phyloP scores from a whole-genome alignment of 202 grass and related monocot genomes.

The Hordeum pubiflorum region DNA sequence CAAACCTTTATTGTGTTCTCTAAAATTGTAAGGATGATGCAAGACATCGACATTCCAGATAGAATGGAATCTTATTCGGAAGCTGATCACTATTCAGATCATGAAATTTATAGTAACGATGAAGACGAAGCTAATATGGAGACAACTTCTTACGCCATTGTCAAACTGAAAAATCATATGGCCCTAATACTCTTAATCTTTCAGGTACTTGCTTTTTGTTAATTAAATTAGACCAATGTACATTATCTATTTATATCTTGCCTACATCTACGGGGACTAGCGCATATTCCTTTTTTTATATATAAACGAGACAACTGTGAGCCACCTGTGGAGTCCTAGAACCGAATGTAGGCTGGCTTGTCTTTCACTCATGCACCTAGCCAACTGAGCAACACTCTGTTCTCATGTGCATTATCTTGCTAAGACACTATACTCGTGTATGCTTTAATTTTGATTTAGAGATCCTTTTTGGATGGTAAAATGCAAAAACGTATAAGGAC shows the following conservation, averaged over 20 bases:
- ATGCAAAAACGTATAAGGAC: neutral
- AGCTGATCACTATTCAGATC: conserved; percentile 74
- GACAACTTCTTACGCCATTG: conserved; percentile 82
- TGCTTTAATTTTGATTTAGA: neutral
- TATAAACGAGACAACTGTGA: neutral
- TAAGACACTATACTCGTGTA: neutral
- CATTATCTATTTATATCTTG: neutral
- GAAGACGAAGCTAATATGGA: conserved; percentile 98
- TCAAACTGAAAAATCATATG: conserved; percentile 88
- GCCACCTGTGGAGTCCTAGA: neutral
- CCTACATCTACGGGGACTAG: neutral
- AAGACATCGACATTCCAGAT: conserved; percentile 85
- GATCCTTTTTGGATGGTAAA: neutral
- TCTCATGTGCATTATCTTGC: conserved; percentile 18
- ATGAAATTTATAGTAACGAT: conserved; percentile 63
- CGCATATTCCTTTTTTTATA: neutral
- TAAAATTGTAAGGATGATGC: conserved; percentile 84
- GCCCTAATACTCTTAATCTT: conserved; percentile 57
- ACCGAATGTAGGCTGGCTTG: neutral
- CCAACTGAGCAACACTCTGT: neutral
- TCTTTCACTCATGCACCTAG: neutral
- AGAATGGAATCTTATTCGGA: conserved; percentile 62
- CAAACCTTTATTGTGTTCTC: conserved; percentile 46
- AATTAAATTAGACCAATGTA: neutral
- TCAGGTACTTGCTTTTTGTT: conserved; percentile 55